Base-by-base conservation (phyloP, 2,329 filamentous ascomycete genomes). In the Ascochyta pisi region DNA sequence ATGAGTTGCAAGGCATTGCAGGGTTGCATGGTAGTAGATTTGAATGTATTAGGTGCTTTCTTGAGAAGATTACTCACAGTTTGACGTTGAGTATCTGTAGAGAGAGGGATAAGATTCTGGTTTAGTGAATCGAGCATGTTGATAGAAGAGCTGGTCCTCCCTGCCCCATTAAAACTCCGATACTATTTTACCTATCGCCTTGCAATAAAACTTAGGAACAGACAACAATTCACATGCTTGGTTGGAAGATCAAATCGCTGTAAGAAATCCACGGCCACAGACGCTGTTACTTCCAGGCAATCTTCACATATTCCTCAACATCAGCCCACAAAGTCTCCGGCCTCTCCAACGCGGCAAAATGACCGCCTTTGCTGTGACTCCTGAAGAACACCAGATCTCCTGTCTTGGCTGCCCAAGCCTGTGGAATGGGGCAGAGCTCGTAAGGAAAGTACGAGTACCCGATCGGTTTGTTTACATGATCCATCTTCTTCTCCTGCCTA, bases 281-380 rank as follows among this genome's bases (percentile, higher is more conserved):
- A 31, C 3, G 29, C 33, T 6, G 16, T 35, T 12, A 58, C 49
- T 66, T 66, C 76, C 73, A 69, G 45, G 73, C 74, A 41, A 64
- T 62, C 61, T 61, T 71, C 27, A 73, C 66, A 69, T 77, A 83
- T 29, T 74, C 75, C 59, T 82, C 78, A 1, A 82, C 58, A 70
- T 83, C 81, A n/a, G 58, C 66, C 53, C 76, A 68, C 29, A 83
- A 65, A 23, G 56, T 66, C 33, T 70, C 69, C 1, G 80, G 79
- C 42, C 70, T 67, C 63, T 83, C 80, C 46, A 83, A 57, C 6
- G 76, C 75, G 15, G 84, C 82, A 63, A 85, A 85, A 69, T 85
- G 83, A 0, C 68, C 69, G 9, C 67, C 68, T 7, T 49, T 61
- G 15, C 74, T 68, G 66, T 79, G 78, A 22, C 63, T 64, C 15